These are phyloP conservation scores for Tuber calosporum DNA, from an alignment of 495 filamentous ascomycete genomes.

Conservation along the genomic window DNA sequence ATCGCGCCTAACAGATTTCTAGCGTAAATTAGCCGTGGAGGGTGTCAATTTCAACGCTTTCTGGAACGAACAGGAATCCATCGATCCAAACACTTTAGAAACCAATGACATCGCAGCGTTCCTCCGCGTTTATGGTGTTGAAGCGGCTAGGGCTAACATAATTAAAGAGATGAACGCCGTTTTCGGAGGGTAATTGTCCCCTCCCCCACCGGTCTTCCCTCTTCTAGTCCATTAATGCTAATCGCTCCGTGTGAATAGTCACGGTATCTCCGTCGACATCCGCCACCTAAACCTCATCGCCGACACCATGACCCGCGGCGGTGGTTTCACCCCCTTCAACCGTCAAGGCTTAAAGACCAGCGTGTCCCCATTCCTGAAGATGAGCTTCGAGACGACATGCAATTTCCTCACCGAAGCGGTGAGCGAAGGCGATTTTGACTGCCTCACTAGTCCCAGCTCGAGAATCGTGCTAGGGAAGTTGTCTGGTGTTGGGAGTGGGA, in stretches of 20 bases:
- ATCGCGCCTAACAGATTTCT: constrained; percentile 9
- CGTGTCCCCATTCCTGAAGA: constrained; percentile 87
- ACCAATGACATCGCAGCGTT: constrained; percentile 90
- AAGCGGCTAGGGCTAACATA: constrained; percentile 79
- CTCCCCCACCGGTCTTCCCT: neutral
- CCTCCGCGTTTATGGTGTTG: constrained; percentile 79
- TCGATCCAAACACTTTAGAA: constrained; percentile 78
- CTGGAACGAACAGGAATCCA: constrained; percentile 71
- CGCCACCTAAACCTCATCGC: constrained; percentile 92
- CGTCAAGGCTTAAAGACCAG: constrained; percentile 75
- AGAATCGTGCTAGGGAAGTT: constrained; percentile 81
- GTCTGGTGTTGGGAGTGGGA: constrained; percentile 77
- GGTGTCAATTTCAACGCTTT: constrained; percentile 87
- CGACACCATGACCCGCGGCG: constrained; percentile 89
- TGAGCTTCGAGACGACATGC: constrained; percentile 97
- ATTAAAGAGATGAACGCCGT: constrained; percentile 78
- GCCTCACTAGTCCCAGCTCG: constrained; percentile 73
- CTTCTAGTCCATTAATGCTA: neutral
- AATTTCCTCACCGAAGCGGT: constrained; percentile 88
- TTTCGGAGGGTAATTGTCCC: constrained; percentile 52
- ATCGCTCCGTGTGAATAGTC: constrained; percentile 43
- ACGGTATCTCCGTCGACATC: constrained; percentile 88
- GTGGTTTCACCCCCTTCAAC: constrained; percentile 82
- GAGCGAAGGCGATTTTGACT: constrained; percentile 80
- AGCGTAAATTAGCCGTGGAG: constrained; percentile 51